Base-by-base conservation (phyloP, 495 filamentous ascomycete genomes). In the Cryomyces minteri region DNA sequence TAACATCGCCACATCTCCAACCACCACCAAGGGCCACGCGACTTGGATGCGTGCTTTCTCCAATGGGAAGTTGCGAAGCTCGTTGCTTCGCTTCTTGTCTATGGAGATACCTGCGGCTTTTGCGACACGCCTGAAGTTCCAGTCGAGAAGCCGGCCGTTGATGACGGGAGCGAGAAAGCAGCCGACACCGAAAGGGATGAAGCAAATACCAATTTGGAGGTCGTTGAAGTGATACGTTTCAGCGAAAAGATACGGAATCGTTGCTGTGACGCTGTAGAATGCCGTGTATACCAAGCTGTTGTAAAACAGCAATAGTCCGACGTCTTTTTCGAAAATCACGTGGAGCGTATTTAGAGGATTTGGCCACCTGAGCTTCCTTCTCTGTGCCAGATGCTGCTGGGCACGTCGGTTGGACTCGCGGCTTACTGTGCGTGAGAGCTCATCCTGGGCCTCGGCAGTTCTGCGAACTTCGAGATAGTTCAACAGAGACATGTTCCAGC, bases 341-440 rank as follows among this genome's bases (percentile, higher is more conserved):
- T 64, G 60, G 1, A 88, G 62, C 0, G 78, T 77, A 29, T 75
- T 67, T 30, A 85, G 56, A 0, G 84, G 82, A 45, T 88, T 87
- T 0, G 82, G 83, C 32, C 79, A 70, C 4, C 65, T 61, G 14
- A 84, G 57, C 53, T 73, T 76, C 34, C 66, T 64, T 39, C 63
- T 65, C 33, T 42, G 55, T 10, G 60, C 52, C 8, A 64, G 51
- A 33, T 49, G 47, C 34, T 50, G 52, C 44, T 57, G 56, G 4
- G 57, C 54, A 8, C 39, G 40, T 5, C 48, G 47, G 2, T 41
- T 39, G 4, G 39, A 32, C 32, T 52, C 52, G 1, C 47, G 51
- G 30, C 53, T 54, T 3, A 41, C 25, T 5, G 56, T 47, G 4
- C 44, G 54, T 4, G 45, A 32, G 2, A 55, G 44, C 57, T 63